Conservation (phyloP, 495 filamentous ascomycete species). For the Hypoxylon lienhwacheense region DNA sequence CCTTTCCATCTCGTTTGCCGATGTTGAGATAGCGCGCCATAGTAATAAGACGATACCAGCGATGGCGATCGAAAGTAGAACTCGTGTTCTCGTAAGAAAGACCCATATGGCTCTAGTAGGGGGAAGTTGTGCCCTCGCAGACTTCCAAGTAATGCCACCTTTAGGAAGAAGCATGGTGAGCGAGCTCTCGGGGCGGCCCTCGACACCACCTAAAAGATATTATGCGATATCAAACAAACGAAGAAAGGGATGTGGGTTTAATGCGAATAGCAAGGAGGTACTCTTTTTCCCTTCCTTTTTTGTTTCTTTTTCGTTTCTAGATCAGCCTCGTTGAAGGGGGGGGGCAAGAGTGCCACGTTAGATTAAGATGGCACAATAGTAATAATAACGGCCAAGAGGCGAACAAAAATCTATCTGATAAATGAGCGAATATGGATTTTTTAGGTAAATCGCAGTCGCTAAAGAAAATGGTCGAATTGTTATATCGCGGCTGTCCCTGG, state of each 20-base stretch:
- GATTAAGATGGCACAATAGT: conserved; percentile 8
- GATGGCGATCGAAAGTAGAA: conserved; percentile 73
- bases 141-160: conserved; percentile 91
- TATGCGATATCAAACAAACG: conserved; percentile 21
- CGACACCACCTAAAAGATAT: conserved; percentile 37
- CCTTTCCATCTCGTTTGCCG: conserved; percentile 90
- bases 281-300: conserved; percentile 17
- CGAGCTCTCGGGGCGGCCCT: conserved; percentile 41
- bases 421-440: conserved; percentile 13
- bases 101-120: conserved; percentile 78
- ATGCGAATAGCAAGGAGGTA: conserved; percentile 13
- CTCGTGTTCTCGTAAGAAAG: conserved; percentile 75
- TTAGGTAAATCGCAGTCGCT: conserved; percentile 9
- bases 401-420: conserved; percentile 18
- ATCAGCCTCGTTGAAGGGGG: conserved; percentile 15
- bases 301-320: conserved; percentile 16
- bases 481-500: conserved; percentile 23
- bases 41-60: conserved; percentile 75
- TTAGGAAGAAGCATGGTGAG: conserved; percentile 70
- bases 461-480: not conserved
- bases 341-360: conserved; percentile 8
- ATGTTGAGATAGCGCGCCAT: conserved; percentile 84
- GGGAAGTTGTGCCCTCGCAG: conserved; percentile 76
- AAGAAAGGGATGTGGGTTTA: not conserved
- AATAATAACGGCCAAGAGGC: conserved; percentile 6